Base-by-base conservation (phyloP, 73 alveolate genomes). In the Paramecium pentaurelia region DNA sequence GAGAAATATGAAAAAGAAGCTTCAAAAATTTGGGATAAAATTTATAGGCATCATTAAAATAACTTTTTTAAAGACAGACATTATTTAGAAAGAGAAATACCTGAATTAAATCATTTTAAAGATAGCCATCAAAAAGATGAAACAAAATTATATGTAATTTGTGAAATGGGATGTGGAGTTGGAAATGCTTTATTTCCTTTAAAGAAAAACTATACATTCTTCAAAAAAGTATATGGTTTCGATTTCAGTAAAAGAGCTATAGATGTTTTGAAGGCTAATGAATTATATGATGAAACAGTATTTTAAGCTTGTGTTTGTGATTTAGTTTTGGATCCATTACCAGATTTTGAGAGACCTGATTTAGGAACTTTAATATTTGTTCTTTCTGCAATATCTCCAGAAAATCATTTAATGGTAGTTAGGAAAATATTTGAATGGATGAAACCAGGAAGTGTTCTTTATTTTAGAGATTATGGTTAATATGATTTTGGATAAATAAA, bases 391-490 rank as follows among this genome's bases (percentile, higher is more conserved):
- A 87, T 87, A 22, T 87, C 88, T 68, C 93, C 93, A 60, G 93
- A 87, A 64, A 73, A 96, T 77, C 96, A 93, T 93, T 93, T 75
- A 85, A 90, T 85, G 70, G 94, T 90, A 3, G 93, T 88, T 18
- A 6, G 83, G 34, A 96, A 96, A 60, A 91, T 96, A 7, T 90
- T 80, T 88, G 58, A 95, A 18, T 95, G 96, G 92, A 92, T 97
- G 94, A 97, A 96, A 80, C 95, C 95, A 36, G 99, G 96, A 8
- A 98, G 99, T n/a, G 95, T 97, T 40, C 83, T 97, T 36, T 97
- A 96, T 92, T 97, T 97, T 93, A 93, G 99, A 95, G 99, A 97
- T 94, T 97, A 97, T 93, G 99, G 99, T 9, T 85, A 97, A 92
- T 97, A 97, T 93, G 99, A 97, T 71, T 86, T 97, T 94, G 99